A percentile compares a stretch with the other conserved stretches of the same genome.
Evolutionary conservation across 768 basidiomycete species (phyloP).

Genomic region (Pholiota microspora): DNA sequence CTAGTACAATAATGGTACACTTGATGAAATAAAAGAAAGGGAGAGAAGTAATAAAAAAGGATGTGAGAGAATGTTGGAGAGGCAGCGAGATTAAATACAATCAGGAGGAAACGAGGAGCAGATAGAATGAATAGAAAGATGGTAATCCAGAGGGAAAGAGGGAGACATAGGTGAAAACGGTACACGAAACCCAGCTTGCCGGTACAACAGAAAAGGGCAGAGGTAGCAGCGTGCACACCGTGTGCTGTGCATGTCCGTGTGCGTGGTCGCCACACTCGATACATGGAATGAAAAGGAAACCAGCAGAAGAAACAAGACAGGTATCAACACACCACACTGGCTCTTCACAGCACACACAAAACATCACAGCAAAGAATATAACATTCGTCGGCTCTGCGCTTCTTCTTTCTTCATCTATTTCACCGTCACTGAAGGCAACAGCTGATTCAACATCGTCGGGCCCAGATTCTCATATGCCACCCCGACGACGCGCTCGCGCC

Average conservation of each 20-base stretch:
- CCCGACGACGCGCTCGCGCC: constrained; percentile 55
- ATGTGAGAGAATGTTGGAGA: not conserved
- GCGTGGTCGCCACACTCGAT: not conserved
- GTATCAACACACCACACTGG: not conserved
- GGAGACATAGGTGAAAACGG: constrained; percentile 3
- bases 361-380: not conserved
- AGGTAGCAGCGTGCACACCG: constrained; percentile 2
- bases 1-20: constrained; percentile 10
- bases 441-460: constrained; percentile 39
- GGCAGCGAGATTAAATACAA: constrained; percentile 1
- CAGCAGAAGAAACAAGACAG: constrained; percentile 4
- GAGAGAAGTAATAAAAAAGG: constrained; percentile 1
- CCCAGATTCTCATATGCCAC: constrained; percentile 65
- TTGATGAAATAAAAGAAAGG: not conserved
- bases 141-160: not conserved
- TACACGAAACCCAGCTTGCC: not conserved
- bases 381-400: not conserved
- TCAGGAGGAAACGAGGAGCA: too few relatives aligned
- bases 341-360: not conserved
- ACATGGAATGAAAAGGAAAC: not conserved
- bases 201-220: not conserved
- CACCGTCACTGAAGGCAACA: constrained; percentile 7
- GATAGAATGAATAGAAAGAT: constrained; percentile 2
- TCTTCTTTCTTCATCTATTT: not conserved
- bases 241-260: not conserved